These are phyloP conservation scores for Rhynchospora pubera DNA, from an alignment of 176 grass and related monocot species.

Conservation along the genomic window DNA sequence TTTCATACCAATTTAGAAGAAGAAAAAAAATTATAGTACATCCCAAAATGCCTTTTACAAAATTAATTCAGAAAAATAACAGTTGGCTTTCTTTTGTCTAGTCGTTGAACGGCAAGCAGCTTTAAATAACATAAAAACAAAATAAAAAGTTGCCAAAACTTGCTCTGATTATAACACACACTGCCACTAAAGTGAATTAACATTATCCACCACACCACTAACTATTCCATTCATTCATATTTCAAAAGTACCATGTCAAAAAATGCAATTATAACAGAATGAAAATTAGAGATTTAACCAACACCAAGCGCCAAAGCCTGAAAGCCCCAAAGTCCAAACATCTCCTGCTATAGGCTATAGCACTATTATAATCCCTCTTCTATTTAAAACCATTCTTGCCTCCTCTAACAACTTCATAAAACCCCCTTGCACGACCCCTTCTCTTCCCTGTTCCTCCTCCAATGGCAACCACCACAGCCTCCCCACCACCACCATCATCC, in stretches of 20 bases:
- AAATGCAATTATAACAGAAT: neutral
- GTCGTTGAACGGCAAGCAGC: neutral
- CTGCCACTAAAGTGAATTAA: neutral
- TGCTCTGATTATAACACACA: neutral
- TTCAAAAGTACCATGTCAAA: neutral
- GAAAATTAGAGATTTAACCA: neutral
- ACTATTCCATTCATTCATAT: neutral
- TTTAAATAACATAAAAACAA: neutral
- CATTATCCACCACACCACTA: neutral
- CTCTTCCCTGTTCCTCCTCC: neutral
- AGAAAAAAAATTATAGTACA: neutral
- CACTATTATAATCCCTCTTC: neutral
- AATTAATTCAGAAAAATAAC: neutral
- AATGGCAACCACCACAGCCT: neutral
- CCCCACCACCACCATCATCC: conserved; percentile 5
- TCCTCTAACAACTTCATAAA: conserved; percentile 21
- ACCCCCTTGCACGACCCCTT: neutral
- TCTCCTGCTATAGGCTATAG: neutral
- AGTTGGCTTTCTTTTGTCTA: neutral
- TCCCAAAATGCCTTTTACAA: neutral
- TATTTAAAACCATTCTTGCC: conserved; percentile 26
- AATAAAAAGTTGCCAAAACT: neutral
- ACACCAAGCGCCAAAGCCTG: neutral
- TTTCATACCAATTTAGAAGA: neutral
- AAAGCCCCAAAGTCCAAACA: neutral